A percentile compares a stretch with the other conserved stretches of the same genome.
phyloP scores from a whole-genome alignment of 2,329 filamentous ascomycete genomes.

The Botrytis deweyae region DNA sequence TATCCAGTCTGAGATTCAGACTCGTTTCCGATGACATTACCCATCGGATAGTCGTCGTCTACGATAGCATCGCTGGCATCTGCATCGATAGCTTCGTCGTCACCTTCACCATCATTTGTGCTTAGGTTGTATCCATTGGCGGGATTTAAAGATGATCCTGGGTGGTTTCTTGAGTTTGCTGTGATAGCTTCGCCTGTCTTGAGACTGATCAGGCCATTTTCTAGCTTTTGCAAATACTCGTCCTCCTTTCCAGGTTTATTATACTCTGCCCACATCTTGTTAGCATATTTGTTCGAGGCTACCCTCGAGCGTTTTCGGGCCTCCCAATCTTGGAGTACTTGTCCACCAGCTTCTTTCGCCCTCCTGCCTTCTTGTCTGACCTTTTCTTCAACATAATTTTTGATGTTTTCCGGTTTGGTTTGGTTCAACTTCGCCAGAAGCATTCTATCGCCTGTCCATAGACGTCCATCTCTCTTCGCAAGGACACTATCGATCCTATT shows the following conservation, averaged over 20 bases:
- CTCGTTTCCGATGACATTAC: neutral
- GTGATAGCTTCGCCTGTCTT: neutral
- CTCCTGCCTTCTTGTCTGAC: neutral
- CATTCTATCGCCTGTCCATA: slow-evolving; percentile 7
- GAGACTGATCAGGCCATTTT: slow-evolving; percentile 1
- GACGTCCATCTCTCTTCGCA: neutral
- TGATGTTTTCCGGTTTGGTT: neutral
- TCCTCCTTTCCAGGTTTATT: neutral
- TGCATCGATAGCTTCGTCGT: neutral
- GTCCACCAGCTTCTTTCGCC: neutral
- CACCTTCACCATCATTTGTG: neutral
- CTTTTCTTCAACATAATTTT: neutral
- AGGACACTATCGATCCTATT: neutral
- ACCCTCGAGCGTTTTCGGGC: neutral
- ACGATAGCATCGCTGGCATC: neutral
- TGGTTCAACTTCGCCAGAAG: neutral
- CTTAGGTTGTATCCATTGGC: neutral
- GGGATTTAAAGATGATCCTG: neutral
- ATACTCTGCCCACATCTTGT: slow-evolving; percentile 4
- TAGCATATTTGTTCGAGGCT: neutral
- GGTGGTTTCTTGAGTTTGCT: neutral
- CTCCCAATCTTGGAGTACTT: neutral
- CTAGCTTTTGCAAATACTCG: neutral
- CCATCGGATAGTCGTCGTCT: neutral
- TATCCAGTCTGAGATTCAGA: neutral